Conservation (phyloP, 129 eudicot species). For the Logfia minima region DNA sequence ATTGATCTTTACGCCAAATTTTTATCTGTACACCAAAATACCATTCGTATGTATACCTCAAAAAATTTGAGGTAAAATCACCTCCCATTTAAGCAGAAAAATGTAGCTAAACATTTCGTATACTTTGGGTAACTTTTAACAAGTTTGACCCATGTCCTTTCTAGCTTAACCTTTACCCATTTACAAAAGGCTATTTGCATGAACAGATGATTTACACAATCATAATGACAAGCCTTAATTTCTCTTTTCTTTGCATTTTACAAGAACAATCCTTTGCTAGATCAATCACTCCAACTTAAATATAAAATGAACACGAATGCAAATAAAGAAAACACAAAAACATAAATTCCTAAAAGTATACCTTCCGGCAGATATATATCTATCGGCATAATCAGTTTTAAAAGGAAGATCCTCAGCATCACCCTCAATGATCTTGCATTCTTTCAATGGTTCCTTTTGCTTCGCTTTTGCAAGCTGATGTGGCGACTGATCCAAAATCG, state of each 20-base stretch:
- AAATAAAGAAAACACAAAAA: background rate
- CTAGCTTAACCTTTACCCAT: background rate
- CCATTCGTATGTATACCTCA: too few relatives aligned
- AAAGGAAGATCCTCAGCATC: conserved; percentile 59
- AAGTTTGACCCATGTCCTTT: too few relatives aligned
- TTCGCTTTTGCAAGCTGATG: conserved; percentile 54
- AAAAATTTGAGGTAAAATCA: too few relatives aligned
- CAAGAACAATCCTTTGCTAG: background rate
- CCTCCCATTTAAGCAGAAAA: too few relatives aligned
- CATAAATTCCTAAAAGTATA: conserved; percentile 8
- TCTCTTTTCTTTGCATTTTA: background rate
- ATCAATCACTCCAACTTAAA: background rate
- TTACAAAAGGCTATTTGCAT: background rate
- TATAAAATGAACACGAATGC: background rate
- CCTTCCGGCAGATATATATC: conserved; percentile 56
- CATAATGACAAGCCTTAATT: background rate
- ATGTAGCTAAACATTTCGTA: too few relatives aligned
- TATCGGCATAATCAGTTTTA: conserved; percentile 44
- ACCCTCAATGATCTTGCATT: conserved; percentile 46
- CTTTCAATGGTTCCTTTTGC: conserved; percentile 46
- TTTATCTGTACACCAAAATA: too few relatives aligned
- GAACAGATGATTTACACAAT: background rate
- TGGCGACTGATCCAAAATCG: conserved; percentile 49
- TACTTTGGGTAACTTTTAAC: too few relatives aligned
- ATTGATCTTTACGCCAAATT: too few relatives aligned